Evolutionary conservation across 441 rosid species (phyloP), one percentile per base, ranked within the genome.

Genomic region (Iberis amara): DNA sequence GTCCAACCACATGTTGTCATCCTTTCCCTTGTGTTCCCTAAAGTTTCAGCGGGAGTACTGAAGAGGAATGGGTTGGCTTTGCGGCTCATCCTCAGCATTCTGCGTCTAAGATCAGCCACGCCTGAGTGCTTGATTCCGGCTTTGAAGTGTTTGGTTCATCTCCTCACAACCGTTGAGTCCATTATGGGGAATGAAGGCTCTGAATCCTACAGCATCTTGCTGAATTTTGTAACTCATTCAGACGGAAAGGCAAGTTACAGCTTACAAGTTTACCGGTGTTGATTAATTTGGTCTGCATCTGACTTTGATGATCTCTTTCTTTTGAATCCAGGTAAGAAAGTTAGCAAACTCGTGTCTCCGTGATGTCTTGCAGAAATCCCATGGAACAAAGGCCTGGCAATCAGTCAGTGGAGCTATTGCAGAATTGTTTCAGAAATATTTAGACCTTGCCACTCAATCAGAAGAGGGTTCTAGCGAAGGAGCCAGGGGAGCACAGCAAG

Each of bases 401-500:
- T 79, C 80, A 12, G 82, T 86, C 14, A 85, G 96, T 58, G 91
- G 87, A 72, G 80, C 73, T 9, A 68, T 88, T 32, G 69, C 76
- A 2, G 78, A 74, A 51, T 38, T 61, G 30, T 82, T 88, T 23
- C 85, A 85, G 65, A 77, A 76, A 70, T 75, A 72, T 77, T 79
- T 90, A 47, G 78, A 84, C 31, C 81, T 84, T 1, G 83, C 89
- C 7, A 79, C 77, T 58, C 81, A 89, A 51, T 81, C 98, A 7
- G 73, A 72, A 7, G 46, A 47, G 0, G 70, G 62, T 50, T 72
- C 71, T 12, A 49, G 48, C 5, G 92, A 85, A 64, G 83, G 75
- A 53, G 65, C 82, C 5, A 72, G 59, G 62, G 94, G 91, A 63
- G 98, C 87, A 28, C 83, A 77, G 66, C 89, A 82, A 65, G 85